Evolutionary conservation across 257 asterid genomes (phyloP).

Genomic region (Capsicum baccatum): DNA sequence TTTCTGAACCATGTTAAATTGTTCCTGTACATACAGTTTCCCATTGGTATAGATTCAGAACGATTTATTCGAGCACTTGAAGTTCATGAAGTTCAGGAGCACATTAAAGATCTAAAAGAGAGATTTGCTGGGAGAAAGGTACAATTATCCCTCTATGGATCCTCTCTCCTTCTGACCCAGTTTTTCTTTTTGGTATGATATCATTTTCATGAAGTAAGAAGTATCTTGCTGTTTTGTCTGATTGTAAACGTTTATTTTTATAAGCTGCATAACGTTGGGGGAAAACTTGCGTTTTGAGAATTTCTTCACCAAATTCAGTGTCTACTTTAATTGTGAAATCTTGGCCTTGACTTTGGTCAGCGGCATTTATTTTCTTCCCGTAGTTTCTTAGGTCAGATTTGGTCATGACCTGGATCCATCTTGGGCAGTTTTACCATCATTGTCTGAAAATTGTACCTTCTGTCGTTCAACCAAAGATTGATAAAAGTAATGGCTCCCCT

Average conservation of each 20-base stretch:
- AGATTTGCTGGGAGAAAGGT: conserved; percentile 94
- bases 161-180: conserved; percentile 7
- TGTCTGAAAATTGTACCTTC: conserved; percentile 16
- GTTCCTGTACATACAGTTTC: conserved; percentile 61
- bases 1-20: conserved; percentile 28
- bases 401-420: conserved; percentile 14
- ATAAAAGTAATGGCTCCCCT: background rate
- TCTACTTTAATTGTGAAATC: conserved; percentile 21
- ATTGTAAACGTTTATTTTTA: background rate
- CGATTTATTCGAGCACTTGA: conserved; percentile 87
- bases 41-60: conserved; percentile 92
- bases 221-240: conserved; percentile 2
- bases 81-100: conserved; percentile 58
- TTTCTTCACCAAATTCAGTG: conserved; percentile 1
- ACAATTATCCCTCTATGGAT: conserved; percentile 32
- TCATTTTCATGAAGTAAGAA: conserved; percentile 25
- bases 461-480: conserved; percentile 6
- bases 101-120: conserved; percentile 68
- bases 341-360: conserved; percentile 3
- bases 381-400: conserved; percentile 14
- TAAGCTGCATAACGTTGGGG: background rate
- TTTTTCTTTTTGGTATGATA: background rate
- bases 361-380: background rate
- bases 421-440: conserved; percentile 8
- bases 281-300: background rate